A percentile compares a stretch with the other conserved stretches of the same genome.
phyloP scores from a whole-genome alignment of 2,329 filamentous ascomycete species.

The Pseudogymnoascus sp. region DNA sequence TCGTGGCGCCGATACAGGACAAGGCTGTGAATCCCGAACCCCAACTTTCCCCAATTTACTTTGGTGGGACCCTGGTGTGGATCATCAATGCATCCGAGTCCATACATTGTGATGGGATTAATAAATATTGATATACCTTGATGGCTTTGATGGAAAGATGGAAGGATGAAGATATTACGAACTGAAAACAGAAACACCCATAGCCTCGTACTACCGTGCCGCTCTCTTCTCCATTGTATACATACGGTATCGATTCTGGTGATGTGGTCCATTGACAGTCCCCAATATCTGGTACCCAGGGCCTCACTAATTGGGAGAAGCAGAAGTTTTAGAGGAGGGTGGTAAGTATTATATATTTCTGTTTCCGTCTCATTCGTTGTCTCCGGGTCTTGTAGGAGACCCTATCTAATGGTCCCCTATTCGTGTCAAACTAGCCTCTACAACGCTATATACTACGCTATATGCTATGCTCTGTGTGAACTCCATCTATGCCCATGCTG shows the following conservation, averaged over 20 bases:
- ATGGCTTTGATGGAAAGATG: background rate
- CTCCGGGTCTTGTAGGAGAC: background rate
- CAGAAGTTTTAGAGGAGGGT: background rate
- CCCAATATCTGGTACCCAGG: background rate
- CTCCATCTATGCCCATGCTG: slow-evolving; percentile 7
- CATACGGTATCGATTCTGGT: background rate
- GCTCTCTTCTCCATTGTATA: background rate
- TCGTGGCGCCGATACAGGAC: slow-evolving; percentile 3
- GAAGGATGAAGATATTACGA: background rate
- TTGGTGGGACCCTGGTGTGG: background rate
- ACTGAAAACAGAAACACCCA: background rate
- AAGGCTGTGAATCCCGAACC: background rate
- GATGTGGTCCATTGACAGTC: background rate
- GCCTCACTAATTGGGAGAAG: background rate
- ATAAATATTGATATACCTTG: background rate
- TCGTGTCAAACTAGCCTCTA: background rate
- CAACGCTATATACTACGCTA: background rate
- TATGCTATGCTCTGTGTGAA: background rate
- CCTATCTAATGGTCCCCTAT: background rate
- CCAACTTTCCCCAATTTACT: background rate
- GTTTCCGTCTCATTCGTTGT: background rate
- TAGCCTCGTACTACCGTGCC: background rate
- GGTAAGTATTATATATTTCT: background rate
- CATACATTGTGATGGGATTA: background rate
- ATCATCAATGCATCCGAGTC: background rate